These are phyloP conservation scores for Arabidopsis thaliana DNA, from an alignment of 345 rosid genomes.

Conservation along the genomic window DNA sequence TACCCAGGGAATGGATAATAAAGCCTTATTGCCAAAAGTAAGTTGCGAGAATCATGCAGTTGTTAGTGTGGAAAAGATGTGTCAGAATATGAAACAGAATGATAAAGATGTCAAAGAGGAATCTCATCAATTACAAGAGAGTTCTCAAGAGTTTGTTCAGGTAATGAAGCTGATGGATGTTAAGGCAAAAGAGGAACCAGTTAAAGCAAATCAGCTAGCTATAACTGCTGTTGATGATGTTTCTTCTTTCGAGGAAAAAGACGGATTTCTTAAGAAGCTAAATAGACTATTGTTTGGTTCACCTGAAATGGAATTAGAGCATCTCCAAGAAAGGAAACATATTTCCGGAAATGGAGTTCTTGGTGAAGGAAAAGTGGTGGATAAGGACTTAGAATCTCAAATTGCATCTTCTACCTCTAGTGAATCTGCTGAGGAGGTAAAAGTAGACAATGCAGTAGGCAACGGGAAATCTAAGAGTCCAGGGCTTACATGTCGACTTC, in stretches of 20 bases:
- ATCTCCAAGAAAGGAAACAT: conserved; percentile 22
- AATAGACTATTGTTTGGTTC: conserved; percentile 56
- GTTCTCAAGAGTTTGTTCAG: conserved; percentile 37
- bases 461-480: conserved; percentile 36
- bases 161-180: conserved; percentile 31
- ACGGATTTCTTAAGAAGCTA: conserved; percentile 45
- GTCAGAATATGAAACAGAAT: conserved; percentile 28
- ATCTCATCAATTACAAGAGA: conserved; percentile 23
- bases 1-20: conserved; percentile 39
- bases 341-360: conserved; percentile 34
- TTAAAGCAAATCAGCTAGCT: conserved; percentile 21
- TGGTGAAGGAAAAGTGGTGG: conserved; percentile 31
- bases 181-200: conserved; percentile 20
- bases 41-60: conserved; percentile 34
- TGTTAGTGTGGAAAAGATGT: conserved; percentile 36
- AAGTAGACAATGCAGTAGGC: conserved; percentile 34
- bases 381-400: conserved; percentile 29
- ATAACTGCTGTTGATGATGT: conserved; percentile 37
- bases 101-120: conserved; percentile 41
- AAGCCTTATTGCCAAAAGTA: conserved; percentile 21
- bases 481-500: conserved; percentile 48
- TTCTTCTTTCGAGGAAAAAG: conserved; percentile 28
- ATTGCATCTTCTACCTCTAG: conserved; percentile 29
- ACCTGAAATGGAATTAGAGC: conserved; percentile 36
- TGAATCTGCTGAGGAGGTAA: conserved; percentile 40